Percentiles rank a stretch among this genome's conserved stretches.
phyloP scores from a whole-genome alignment of 805 yeast genomes.

The Wickerhamiella nectarea region DNA sequence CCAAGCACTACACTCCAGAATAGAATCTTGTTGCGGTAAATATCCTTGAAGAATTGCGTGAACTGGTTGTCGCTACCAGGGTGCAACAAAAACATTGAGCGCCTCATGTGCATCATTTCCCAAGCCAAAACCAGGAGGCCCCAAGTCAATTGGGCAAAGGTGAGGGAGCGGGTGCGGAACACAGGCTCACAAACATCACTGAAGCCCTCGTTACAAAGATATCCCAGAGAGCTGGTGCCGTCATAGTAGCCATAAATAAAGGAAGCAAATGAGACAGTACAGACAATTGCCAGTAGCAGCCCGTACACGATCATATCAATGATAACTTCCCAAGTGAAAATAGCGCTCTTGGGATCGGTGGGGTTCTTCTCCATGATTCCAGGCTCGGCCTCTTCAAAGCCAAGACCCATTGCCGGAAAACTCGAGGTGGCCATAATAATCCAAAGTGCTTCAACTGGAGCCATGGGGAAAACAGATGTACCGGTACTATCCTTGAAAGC shows the following conservation, averaged over 20 bases:
- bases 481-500: constrained; percentile 51
- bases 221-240: constrained; percentile 43
- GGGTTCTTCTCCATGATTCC: constrained; percentile 56
- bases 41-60: constrained; percentile 46
- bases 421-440: constrained; percentile 65
- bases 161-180: constrained; percentile 60
- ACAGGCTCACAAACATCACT: constrained; percentile 43
- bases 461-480: constrained; percentile 65
- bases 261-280: constrained; percentile 51
- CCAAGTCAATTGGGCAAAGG: constrained; percentile 79
- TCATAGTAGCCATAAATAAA: constrained; percentile 53
- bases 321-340: constrained; percentile 54
- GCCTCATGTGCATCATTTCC: constrained; percentile 64
- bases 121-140: constrained; percentile 68
- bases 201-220: constrained; percentile 42
- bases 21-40: constrained; percentile 62
- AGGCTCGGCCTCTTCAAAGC: constrained; percentile 49
- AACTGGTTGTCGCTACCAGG: constrained; percentile 49
- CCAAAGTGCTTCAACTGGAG: constrained; percentile 74
- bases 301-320: constrained; percentile 64
- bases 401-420: constrained; percentile 76
- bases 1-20: constrained; percentile 73
- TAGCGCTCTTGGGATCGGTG: constrained; percentile 37
- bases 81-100: constrained; percentile 58
- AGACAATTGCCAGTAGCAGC: constrained; percentile 53